These are phyloP conservation scores for Globisporangium nunn DNA, from an alignment of 352 stramenopile genomes.

Conservation along the genomic window DNA sequence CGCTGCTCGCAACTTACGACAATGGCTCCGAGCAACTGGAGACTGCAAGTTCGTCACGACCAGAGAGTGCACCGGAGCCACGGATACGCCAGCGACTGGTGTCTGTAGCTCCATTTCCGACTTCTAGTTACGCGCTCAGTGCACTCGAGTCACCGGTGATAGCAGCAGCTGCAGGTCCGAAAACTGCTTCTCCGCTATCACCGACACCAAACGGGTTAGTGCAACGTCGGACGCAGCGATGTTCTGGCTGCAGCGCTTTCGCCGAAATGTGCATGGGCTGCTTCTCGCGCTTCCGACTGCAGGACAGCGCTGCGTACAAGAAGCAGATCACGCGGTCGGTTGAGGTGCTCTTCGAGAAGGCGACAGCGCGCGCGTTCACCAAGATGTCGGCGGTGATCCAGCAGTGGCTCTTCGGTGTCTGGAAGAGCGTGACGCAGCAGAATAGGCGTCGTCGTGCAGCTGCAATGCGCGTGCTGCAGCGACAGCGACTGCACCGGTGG, in stretches of 20 bases:
- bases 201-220: not conserved
- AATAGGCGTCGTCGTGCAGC: conserved; percentile 19
- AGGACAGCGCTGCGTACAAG: conserved; percentile 62
- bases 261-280: conserved; percentile 68
- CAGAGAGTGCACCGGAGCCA: conserved; percentile 4
- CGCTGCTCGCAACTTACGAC: conserved; percentile 18
- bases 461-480: conserved; percentile 13
- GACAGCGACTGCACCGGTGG: conserved; percentile 25
- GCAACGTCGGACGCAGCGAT: conserved; percentile 24
- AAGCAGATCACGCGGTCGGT: conserved; percentile 49
- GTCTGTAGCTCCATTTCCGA: not conserved
- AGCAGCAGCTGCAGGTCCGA: not conserved
- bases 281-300: conserved; percentile 54
- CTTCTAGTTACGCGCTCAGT: not conserved
- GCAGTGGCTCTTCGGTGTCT: conserved; percentile 59
- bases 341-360: conserved; percentile 56
- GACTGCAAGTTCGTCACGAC: not conserved
- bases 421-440: conserved; percentile 32
- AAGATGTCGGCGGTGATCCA: conserved; percentile 47
- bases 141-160: not conserved
- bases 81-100: conserved; percentile 3
- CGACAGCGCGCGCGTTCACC: conserved; percentile 46
- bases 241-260: conserved; percentile 46
- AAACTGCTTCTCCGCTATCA: conserved; percentile 6
- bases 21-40: conserved; percentile 3